Conservation (phyloP, 345 rosid genomes). For the Diplotaxis tenuifolia region DNA sequence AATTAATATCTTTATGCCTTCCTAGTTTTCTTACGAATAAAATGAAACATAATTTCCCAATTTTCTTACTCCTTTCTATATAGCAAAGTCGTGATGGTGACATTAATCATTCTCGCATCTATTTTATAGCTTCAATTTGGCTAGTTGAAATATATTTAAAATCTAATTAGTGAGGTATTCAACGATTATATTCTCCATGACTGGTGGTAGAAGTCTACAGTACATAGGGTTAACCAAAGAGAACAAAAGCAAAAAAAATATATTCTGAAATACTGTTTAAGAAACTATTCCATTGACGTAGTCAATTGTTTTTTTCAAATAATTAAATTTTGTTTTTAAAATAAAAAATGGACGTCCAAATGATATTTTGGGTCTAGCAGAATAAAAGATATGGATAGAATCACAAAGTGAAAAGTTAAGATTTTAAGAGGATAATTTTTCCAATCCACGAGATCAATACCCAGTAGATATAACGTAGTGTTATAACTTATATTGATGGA, state of each 20-base stretch:
- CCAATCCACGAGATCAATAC: too few species aligned
- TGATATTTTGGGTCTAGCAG: too few species aligned
- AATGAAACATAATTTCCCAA: not conserved
- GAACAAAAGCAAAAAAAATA: not conserved
- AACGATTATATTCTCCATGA: not conserved
- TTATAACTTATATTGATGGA: too few species aligned
- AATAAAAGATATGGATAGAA: too few species aligned
- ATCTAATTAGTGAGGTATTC: not conserved
- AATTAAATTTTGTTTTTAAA: too few species aligned
- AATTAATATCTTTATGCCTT: not conserved
- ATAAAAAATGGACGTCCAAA: too few species aligned
- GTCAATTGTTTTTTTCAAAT: not conserved
- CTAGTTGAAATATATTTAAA: not conserved
- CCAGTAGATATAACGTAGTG: too few species aligned
- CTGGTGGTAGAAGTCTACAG: not conserved
- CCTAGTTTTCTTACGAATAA: not conserved
- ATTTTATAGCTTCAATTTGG: not conserved
- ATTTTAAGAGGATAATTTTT: too few species aligned
- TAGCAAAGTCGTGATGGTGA: not conserved
- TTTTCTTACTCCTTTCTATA: not conserved
- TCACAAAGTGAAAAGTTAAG: too few species aligned
- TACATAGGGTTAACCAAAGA: not conserved
- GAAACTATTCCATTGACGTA: not conserved
- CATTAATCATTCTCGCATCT: not conserved
- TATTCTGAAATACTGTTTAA: not conserved